Percentiles rank a stretch among this genome's conserved stretches.
phyloP scores from a whole-genome alignment of 108 stramenopile species.

The Nannochloropsis salina region DNA sequence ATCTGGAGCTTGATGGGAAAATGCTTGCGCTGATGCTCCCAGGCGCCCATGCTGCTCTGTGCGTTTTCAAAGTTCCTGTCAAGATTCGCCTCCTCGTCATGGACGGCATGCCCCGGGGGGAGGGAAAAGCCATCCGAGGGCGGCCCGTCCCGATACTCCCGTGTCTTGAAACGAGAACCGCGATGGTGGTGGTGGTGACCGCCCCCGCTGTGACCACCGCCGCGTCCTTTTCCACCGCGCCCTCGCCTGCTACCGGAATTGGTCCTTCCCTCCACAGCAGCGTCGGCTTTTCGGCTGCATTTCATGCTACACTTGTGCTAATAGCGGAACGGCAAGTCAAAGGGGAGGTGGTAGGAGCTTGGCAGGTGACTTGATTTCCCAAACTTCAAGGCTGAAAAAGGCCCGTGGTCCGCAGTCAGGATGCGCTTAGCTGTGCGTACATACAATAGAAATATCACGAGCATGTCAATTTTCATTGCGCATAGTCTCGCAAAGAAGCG shows the following conservation, averaged over 20 bases:
- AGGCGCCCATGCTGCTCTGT: background rate
- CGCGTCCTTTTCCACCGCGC: background rate
- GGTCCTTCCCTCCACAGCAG: background rate
- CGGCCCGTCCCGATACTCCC: background rate
- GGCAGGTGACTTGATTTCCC: too few species aligned
- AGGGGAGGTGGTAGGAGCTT: too few species aligned
- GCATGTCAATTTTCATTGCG: too few species aligned
- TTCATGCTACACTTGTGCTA: background rate
- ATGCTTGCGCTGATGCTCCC: background rate
- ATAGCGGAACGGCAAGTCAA: too few species aligned
- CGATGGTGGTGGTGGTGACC: background rate
- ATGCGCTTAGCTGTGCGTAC: too few species aligned
- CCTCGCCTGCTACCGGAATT: background rate
- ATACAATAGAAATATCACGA: too few species aligned
- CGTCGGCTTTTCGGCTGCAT: conserved; percentile 4
- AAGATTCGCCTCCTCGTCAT: background rate
- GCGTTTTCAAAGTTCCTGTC: background rate
- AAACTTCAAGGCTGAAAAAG: too few species aligned
- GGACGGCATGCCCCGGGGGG: background rate
- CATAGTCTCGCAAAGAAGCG: too few species aligned
- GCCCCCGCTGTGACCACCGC: background rate
- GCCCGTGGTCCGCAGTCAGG: too few species aligned
- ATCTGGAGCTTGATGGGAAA: conserved; percentile 58
- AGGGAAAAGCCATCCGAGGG: background rate
- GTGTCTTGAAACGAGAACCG: background rate